Evolutionary conservation across 192 early-diverging fungal genomes (phyloP), one percentile per base, ranked within the genome.

Genomic region (Backusella liffmaniae): DNA sequence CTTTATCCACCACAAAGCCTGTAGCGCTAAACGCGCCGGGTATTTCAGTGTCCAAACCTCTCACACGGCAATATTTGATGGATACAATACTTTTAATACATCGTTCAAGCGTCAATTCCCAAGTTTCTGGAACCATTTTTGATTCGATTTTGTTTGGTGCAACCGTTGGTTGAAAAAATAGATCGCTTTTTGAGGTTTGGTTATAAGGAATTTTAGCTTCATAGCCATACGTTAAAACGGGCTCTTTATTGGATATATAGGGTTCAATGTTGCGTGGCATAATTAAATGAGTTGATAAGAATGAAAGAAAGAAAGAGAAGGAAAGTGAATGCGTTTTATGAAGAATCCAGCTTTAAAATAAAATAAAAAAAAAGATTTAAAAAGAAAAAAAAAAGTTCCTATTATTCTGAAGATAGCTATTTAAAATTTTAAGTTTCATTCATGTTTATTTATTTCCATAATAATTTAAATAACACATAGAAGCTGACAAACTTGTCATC

Each of bases 1-100:
- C 67, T 0, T 88, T 91, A 76, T 94, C 92, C 9, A 94, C 92
- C n/a, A 94, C 80, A 72, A 93, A 93, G 10, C 93, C 93, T 3
- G 93, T 90, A 6, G 93, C 93, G 10, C 85, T 82, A 66, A 84
- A 89, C 66, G 83, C 86, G 79, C 91, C 90, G 39, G 91, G 89
- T 30, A 85, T 88, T 81, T 94, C 92, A 0, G 92, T 92, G 77
- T 94, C 92, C 46, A 94, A 90, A 49, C 86, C 86, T 53, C 90
- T 82, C 75, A 91, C 91, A 82, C 90, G 89, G 65, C 86, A 89
- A 10, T 90, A 89, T 75, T 91, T 90, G 67, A 94, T 92, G 9
- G 93, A 92, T 1, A 94, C 90, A 69, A 94, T 91, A 21, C 91
- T 89, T 36, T 87, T 90, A 62, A 92, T 92, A 13, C 91, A 88